Evolutionary conservation across 176 grass and related monocot genomes (phyloP), one percentile per base, ranked within the genome.

Genomic region (Ensete ventricosum): DNA sequence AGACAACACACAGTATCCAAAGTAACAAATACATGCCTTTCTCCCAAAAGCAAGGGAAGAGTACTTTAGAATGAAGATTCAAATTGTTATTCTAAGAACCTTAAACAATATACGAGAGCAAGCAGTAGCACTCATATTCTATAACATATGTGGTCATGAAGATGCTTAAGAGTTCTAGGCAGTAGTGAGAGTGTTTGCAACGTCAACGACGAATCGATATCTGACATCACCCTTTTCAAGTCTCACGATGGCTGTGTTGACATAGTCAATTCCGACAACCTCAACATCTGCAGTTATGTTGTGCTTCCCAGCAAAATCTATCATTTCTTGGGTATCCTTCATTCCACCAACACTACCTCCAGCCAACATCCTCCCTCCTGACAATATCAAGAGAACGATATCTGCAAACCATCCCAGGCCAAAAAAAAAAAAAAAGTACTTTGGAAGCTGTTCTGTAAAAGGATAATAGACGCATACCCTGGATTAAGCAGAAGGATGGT

Each of bases 191-290:
- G 71, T 73, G 52, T 73, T 79, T 22, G 52, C 60, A 24, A 91
- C 55, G 52, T 91, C 85, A 14, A 88, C 62, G 65, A 88, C 83
- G 71, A 91, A 91, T 57, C 88, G 88, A 75, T 91, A 91, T 69
- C 85, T 77, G 53, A 91, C 88, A 69, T 91, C 88, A 66, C 87
- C 87, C 55, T 80, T 85, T 66, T 73, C 82, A 13, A 91, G 88
- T 50, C 88, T 75, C 67, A 87, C 85, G 0, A 91, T 5, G 1
- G 88, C 85, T 9, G 89, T 91, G 85, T 91, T 91, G 29, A 85
- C 85, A 34, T 88, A 91, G 57, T 91, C 89, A 83, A 91, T 91
- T 65, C 79, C 83, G 51, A 91, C 67, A 1, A 91, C 80, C 77
- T 91, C 89, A 43, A 85, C 85, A 10, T 91, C 85, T 1, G 89